These are phyloP conservation scores for Naegleria gruberi DNA, from an alignment of 208 protist genomes.

Conservation along the genomic window DNA sequence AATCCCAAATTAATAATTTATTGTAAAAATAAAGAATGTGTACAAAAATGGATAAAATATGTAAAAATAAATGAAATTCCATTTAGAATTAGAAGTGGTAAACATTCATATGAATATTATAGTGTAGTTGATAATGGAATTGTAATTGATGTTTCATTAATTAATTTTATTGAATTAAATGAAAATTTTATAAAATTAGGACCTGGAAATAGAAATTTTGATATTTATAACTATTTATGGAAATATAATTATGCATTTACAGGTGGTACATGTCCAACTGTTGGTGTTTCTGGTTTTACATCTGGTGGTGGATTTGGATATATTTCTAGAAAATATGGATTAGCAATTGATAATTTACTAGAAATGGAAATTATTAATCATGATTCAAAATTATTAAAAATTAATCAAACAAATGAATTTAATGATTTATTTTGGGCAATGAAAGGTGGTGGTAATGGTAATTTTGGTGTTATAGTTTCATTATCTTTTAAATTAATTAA, in stretches of 20 bases:
- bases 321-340: neutral
- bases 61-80: neutral
- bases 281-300: constrained; percentile 13
- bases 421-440: constrained; percentile 26
- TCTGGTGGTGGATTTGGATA: constrained; percentile 16
- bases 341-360: constrained; percentile 26
- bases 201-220: neutral
- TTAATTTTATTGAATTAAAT: neutral
- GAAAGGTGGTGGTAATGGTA: constrained; percentile 16
- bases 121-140: neutral
- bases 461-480: constrained; percentile 17
- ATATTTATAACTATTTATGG: neutral
- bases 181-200: neutral
- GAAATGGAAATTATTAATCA: neutral
- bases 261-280: neutral
- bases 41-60: neutral
- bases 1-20: neutral
- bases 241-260: neutral
- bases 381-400: neutral
- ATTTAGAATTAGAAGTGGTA: neutral
- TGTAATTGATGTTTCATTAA: neutral
- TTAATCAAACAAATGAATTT: constrained; percentile 11
- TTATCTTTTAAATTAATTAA: constrained; percentile 13
- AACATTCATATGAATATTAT: neutral
- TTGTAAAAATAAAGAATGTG: neutral